These are phyloP conservation scores for Komagataella ulmi DNA, from an alignment of 805 yeast genomes.

Conservation along the genomic window DNA sequence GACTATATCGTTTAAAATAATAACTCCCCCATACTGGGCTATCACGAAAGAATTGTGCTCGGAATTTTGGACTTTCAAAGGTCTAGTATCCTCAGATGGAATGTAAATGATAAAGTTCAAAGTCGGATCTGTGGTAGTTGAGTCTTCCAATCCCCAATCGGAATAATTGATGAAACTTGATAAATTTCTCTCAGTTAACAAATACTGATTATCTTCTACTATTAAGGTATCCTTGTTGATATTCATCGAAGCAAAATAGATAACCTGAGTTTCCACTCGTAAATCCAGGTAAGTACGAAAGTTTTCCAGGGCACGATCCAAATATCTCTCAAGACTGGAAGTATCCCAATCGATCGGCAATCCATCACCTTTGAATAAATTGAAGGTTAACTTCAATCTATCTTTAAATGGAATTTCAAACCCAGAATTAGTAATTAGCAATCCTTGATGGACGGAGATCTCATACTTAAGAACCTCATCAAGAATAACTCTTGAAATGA, in stretches of 20 bases:
- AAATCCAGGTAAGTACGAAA: slow-evolving; percentile 51
- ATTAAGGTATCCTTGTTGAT: slow-evolving; percentile 12
- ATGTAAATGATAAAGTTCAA: slow-evolving; percentile 60
- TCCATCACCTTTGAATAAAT: slow-evolving; percentile 36
- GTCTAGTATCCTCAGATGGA: slow-evolving; percentile 36
- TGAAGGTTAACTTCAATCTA: neutral
- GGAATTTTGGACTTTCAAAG: slow-evolving; percentile 31
- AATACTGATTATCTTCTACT: slow-evolving; percentile 11
- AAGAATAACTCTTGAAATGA: slow-evolving; percentile 21
- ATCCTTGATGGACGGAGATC: slow-evolving; percentile 14
- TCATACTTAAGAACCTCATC: slow-evolving; percentile 27
- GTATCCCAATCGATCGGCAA: slow-evolving; percentile 61
- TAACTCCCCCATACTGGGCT: slow-evolving; percentile 87
- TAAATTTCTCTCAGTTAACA: slow-evolving; percentile 38
- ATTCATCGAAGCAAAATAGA: slow-evolving; percentile 42
- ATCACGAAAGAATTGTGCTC: slow-evolving; percentile 50
- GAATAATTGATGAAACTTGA: slow-evolving; percentile 74
- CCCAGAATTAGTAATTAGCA: neutral
- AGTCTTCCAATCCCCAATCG: slow-evolving; percentile 56
- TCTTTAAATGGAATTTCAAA: neutral
- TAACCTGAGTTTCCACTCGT: slow-evolving; percentile 67
- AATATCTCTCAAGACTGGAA: slow-evolving; percentile 38
- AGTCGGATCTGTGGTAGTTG: slow-evolving; percentile 42
- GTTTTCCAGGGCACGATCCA: slow-evolving; percentile 17
- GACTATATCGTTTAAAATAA: slow-evolving; percentile 28